Percentiles rank a stretch among this genome's conserved stretches.
Evolutionary conservation across 306 rosid species (phyloP).

Genomic region (Dicorynia guianensis): DNA sequence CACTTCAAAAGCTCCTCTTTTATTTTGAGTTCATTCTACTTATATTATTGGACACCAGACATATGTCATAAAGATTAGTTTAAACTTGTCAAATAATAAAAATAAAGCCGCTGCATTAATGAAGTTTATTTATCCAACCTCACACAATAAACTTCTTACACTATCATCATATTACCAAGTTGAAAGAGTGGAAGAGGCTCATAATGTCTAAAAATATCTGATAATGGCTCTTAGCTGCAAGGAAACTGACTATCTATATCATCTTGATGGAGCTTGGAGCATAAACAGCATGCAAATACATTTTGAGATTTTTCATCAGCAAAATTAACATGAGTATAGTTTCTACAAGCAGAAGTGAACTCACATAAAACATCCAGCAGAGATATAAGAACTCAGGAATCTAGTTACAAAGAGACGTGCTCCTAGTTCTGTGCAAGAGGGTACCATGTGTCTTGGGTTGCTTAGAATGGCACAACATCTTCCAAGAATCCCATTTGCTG

Average conservation of each 20-base stretch:
- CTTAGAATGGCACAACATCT: constrained; percentile 54
- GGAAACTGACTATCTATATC: too few species aligned
- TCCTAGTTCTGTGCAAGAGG: constrained; percentile 76
- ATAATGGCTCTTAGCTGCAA: not conserved
- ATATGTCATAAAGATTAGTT: not conserved
- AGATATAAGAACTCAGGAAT: constrained; percentile 64
- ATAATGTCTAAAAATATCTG: not conserved
- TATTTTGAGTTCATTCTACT: not conserved
- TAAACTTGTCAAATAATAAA: not conserved
- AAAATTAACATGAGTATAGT: constrained; percentile 9
- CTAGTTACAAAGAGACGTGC: constrained; percentile 75
- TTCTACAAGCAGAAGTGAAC: constrained; percentile 39
- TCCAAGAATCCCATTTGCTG: constrained; percentile 78
- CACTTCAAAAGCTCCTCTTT: not conserved
- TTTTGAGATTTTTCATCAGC: not conserved
- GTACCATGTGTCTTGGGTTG: constrained; percentile 90
- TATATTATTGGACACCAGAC: constrained; percentile 8
- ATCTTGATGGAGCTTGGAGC: not conserved
- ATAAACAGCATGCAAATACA: constrained; percentile 3
- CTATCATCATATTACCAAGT: not conserved
- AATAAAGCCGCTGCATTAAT: not conserved
- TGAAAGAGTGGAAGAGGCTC: not conserved
- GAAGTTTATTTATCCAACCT: not conserved
- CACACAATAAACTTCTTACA: not conserved
- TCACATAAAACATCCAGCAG: constrained; percentile 81